A percentile compares a stretch with the other conserved stretches of the same genome.
Conservation (phyloP, 2,329 filamentous ascomycete species). For the Phaeomoniella chlamydospora region DNA sequence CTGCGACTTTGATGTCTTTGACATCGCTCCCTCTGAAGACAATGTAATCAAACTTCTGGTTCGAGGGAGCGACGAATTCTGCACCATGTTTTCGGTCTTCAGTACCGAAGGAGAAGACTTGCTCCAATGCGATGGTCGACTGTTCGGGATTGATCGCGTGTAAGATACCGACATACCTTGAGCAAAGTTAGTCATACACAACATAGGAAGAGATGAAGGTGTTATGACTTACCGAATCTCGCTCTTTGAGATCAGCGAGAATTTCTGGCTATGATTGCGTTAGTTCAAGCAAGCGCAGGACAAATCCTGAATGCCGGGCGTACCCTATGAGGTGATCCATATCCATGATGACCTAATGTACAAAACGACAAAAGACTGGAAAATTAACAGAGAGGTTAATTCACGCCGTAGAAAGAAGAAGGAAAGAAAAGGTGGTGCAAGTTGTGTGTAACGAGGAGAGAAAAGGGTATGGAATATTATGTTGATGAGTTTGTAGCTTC, state of each 20-base stretch:
- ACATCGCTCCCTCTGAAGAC: constrained; percentile 97
- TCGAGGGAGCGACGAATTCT: constrained; percentile 70
- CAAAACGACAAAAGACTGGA: constrained; percentile 4
- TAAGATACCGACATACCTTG: constrained; percentile 84
- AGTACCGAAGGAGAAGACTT: constrained; percentile 87
- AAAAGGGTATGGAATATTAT: not conserved
- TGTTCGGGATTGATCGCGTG: constrained; percentile 97
- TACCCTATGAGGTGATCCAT: constrained; percentile 36
- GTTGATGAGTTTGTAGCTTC: not conserved
- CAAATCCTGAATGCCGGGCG: constrained; percentile 12
- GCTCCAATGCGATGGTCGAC: constrained; percentile 91
- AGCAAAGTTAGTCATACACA: constrained; percentile 20
- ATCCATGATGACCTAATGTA: constrained; percentile 23
- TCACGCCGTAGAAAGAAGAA: constrained; percentile 10
- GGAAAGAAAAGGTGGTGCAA: constrained; percentile 6
- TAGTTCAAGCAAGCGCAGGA: constrained; percentile 20
- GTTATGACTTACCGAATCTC: constrained; percentile 66
- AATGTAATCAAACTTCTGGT: constrained; percentile 94
- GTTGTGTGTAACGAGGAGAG: not conserved
- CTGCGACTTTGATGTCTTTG: constrained; percentile 90
- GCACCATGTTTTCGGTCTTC: constrained; percentile 71
- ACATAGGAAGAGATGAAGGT: constrained; percentile 5
- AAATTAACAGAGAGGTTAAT: constrained; percentile 9
- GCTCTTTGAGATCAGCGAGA: constrained; percentile 93
- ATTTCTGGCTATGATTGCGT: constrained; percentile 55